Base-by-base conservation (phyloP, 352 stramenopile genomes). In the Peronospora destructor region DNA sequence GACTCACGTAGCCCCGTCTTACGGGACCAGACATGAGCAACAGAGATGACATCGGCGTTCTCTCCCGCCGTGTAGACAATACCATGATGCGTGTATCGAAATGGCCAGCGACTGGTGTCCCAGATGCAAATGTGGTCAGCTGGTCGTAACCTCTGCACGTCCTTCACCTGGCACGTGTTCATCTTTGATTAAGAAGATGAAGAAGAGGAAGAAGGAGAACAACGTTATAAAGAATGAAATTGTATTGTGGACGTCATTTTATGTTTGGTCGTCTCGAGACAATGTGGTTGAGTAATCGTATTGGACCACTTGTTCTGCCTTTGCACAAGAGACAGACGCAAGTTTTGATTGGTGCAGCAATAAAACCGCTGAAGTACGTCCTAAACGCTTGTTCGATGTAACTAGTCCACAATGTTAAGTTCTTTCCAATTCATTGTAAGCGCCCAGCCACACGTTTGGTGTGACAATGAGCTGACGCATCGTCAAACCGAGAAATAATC, bases 71-170 rank as follows among this genome's bases (percentile, higher is more conserved):
- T 37, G 51, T 76, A 84, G 11, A 90, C 74, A 35, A 90, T 59
- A 51, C 79, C 79, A 49, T 90, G 79, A 61, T 90, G 79, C 38
- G 73, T 84, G 64, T 90, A 90, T 9, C 70, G 64, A 60, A 87
- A 83, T 1, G 79, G 79, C 76, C 76, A 90, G 28, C 79, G 76
- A 44, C 59, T 78, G 14, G 73, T 81, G 55, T 90, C 79, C 79
- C 79, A 90, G 47, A 90, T 85, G 59, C 70, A 85, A 21, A 90
- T 74, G 55, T 90, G 79, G 65, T 90, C 79, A 8, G 59, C 72
- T 17, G 47, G 45, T 43, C 76, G 73, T n/a, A 90, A 66, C 44
- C 61, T 74, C 37, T 56, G 45, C 1, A 90, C 76, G 52, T 71
- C 54, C 45, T 73, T 61, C 52, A 89, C 75, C 14, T 55, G 67